Evolutionary conservation across 2,329 filamentous ascomycete genomes (phyloP).

Genomic region (Phyllosticta ampelicida): DNA sequence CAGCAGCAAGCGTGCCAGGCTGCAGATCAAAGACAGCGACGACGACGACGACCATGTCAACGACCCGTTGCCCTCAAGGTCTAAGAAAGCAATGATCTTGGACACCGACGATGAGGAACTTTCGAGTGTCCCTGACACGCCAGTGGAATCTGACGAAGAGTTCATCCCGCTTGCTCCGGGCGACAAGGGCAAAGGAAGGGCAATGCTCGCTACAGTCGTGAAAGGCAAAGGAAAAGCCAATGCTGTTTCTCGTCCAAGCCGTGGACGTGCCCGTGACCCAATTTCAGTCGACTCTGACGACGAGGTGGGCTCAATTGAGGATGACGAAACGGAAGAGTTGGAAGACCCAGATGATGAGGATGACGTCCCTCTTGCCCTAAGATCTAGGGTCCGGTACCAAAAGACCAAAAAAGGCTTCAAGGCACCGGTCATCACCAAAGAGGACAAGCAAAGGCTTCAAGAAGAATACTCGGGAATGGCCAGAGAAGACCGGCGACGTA

Average conservation of each 20-base stretch:
- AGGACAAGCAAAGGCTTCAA: not conserved
- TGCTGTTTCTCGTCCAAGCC: conserved; percentile 4
- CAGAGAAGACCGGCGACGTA: not conserved
- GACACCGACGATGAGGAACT: conserved; percentile 7
- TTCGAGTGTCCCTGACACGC: conserved; percentile 1
- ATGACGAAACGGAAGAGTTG: not conserved
- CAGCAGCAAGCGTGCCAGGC: conserved; percentile 28
- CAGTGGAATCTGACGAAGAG: not conserved
- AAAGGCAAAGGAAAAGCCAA: conserved; percentile 19
- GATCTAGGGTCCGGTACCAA: not conserved
- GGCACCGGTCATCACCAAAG: not conserved
- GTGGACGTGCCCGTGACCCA: not conserved
- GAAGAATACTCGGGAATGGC: not conserved
- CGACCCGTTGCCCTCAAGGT: conserved; percentile 18
- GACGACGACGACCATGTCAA: conserved; percentile 21
- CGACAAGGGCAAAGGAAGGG: conserved; percentile 5
- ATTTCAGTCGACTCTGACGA: not conserved
- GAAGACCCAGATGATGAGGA: conserved; percentile 1
- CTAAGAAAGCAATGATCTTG: conserved; percentile 18
- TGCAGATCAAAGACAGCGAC: conserved; percentile 6
- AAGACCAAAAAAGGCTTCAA: not conserved
- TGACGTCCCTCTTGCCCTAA: not conserved
- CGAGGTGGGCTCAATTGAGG: not conserved
- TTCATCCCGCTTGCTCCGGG: conserved; percentile 3
- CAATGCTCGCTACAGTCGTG: conserved; percentile 4